Conservation (phyloP, 306 rosid genomes). For the Cucurbita maxima region DNA sequence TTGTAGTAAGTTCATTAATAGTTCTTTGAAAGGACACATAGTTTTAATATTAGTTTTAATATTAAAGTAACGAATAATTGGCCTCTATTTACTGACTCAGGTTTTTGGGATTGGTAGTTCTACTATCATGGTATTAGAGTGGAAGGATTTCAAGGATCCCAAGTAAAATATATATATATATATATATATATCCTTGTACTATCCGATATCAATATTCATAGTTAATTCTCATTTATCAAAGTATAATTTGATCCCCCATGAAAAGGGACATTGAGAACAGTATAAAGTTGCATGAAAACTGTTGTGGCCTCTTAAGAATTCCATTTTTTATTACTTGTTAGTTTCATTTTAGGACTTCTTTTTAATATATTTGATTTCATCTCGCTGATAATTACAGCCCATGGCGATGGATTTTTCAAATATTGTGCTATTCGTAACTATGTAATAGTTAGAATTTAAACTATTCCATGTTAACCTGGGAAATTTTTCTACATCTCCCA, state of each 20-base stretch:
- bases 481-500: neutral
- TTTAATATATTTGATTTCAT: neutral
- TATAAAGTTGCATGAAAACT: neutral
- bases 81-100: neutral
- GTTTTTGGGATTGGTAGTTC: neutral
- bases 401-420: neutral
- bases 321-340: neutral
- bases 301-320: neutral
- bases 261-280: neutral
- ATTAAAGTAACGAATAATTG: neutral
- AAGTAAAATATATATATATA: neutral
- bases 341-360: neutral
- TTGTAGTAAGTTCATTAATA: conserved; percentile 47
- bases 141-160: neutral
- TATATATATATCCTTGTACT: neutral
- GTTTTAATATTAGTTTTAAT: neutral
- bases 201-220: neutral
- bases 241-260: neutral
- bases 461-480: neutral
- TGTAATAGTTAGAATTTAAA: neutral
- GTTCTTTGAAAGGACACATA: neutral
- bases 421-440: neutral
- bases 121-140: neutral
- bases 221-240: neutral
- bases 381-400: neutral